phyloP scores from a whole-genome alignment of 208 protist species.

The Phytomonas serpens region DNA sequence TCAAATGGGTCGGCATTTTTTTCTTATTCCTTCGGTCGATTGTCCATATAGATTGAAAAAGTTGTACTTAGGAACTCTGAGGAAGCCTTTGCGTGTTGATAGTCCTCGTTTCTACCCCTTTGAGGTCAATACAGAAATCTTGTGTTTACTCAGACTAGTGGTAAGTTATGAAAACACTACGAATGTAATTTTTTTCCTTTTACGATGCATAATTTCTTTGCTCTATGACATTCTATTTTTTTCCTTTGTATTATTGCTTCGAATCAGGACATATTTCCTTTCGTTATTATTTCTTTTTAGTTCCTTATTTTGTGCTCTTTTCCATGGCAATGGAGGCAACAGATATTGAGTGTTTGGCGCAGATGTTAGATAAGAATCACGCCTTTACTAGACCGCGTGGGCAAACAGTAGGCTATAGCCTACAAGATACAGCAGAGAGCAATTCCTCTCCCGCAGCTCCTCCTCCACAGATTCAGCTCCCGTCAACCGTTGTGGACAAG shows the following conservation, averaged over 20 bases:
- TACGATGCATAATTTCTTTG: neutral
- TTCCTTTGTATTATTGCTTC: neutral
- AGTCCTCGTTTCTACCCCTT: conserved; percentile 4
- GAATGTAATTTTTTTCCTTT: neutral
- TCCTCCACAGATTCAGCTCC: conserved; percentile 50
- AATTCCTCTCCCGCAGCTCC: neutral
- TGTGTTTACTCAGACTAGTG: neutral
- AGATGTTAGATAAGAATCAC: conserved; percentile 69
- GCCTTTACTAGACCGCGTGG: conserved; percentile 52
- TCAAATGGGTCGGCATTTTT: neutral
- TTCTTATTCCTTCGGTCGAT: neutral
- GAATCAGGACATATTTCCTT: neutral
- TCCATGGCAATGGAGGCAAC: conserved; percentile 20
- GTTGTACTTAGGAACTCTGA: neutral
- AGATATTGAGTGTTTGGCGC: conserved; percentile 48
- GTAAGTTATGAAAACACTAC: neutral
- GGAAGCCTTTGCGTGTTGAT: conserved; percentile 5
- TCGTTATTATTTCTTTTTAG: neutral
- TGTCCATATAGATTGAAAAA: neutral
- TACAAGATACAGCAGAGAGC: conserved; percentile 22
- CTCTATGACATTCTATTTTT: neutral
- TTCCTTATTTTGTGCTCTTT: neutral
- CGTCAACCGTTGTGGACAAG: conserved; percentile 65
- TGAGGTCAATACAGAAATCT: neutral
- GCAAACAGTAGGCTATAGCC: conserved; percentile 65